These are phyloP conservation scores for Trypanosoma avium DNA, from an alignment of 208 protist species.

Conservation along the genomic window DNA sequence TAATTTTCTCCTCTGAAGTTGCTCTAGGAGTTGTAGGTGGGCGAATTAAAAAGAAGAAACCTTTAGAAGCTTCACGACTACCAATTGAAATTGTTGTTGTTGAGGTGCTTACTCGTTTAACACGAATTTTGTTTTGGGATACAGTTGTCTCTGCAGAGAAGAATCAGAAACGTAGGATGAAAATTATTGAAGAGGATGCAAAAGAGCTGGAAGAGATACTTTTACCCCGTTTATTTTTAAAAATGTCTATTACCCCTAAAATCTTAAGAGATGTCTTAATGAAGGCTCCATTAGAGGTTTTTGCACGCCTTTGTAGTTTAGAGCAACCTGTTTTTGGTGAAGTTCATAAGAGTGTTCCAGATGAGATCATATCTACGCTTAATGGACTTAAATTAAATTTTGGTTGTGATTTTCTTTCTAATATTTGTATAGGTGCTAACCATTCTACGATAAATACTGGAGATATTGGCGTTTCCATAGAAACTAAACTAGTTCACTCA, in stretches of 20 bases:
- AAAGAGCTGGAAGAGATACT: constrained; percentile 22
- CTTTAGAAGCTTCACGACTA: not conserved
- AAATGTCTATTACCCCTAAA: constrained; percentile 18
- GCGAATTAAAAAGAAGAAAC: constrained; percentile 12
- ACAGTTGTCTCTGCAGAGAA: not conserved
- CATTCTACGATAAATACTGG: not conserved
- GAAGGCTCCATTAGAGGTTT: constrained; percentile 20
- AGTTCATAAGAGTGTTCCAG: constrained; percentile 28
- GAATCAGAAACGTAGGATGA: not conserved
- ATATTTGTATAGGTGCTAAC: constrained; percentile 2
- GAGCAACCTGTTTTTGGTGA: not conserved
- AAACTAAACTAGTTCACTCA: not conserved
- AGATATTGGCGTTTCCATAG: not conserved
- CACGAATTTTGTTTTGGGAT: constrained; percentile 26
- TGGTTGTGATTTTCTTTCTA: constrained; percentile 37
- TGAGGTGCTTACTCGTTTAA: constrained; percentile 25
- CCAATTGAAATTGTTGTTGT: constrained; percentile 21
- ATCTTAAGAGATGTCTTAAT: constrained; percentile 24
- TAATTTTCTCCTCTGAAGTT: constrained; percentile 9
- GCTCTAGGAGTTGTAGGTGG: constrained; percentile 17
- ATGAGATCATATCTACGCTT: constrained; percentile 32
- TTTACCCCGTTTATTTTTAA: constrained; percentile 30
- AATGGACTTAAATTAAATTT: constrained; percentile 28
- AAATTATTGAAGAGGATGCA: constrained; percentile 12
- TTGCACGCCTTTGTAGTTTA: constrained; percentile 15